A percentile compares a stretch with the other conserved stretches of the same genome.
phyloP scores from a whole-genome alignment of 352 stramenopile species.

The Globisporangium viniferum region DNA sequence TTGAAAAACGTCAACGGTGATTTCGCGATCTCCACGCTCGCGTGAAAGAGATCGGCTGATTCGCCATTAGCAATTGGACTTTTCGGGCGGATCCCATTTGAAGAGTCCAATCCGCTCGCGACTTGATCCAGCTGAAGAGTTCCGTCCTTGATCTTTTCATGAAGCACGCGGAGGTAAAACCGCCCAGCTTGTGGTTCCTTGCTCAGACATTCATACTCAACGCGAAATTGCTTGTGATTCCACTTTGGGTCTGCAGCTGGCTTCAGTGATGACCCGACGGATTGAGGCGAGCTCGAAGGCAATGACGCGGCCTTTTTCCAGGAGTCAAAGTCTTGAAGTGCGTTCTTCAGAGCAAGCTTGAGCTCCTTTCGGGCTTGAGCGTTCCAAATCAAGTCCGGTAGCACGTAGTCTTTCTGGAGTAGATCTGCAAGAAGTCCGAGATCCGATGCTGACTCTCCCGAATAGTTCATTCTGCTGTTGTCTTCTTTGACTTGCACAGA shows the following conservation, averaged over 20 bases:
- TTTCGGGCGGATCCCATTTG: slow-evolving; percentile 41
- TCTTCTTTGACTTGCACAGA: slow-evolving; percentile 40
- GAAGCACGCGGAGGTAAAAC: slow-evolving; percentile 72
- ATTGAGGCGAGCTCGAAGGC: slow-evolving; percentile 14
- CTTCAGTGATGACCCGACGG: slow-evolving; percentile 27
- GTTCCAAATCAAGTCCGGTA: slow-evolving; percentile 84
- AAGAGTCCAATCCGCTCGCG: slow-evolving; percentile 33
- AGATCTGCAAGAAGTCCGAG: slow-evolving; percentile 63
- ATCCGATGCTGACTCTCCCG: slow-evolving; percentile 65
- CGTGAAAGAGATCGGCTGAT: slow-evolving; percentile 48
- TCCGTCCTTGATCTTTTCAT: slow-evolving; percentile 64
- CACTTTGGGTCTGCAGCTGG: slow-evolving; percentile 31
- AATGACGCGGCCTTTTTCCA: slow-evolving; percentile 29
- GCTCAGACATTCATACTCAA: slow-evolving; percentile 58
- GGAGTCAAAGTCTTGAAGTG: slow-evolving; percentile 48
- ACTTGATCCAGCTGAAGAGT: slow-evolving; percentile 60
- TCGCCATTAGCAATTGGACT: slow-evolving; percentile 24
- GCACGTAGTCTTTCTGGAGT: slow-evolving; percentile 65
- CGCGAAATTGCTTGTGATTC: slow-evolving; percentile 70
- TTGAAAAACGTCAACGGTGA: slow-evolving; percentile 64
- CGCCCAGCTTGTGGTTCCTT: slow-evolving; percentile 62
- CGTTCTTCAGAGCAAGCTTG: slow-evolving; percentile 36
- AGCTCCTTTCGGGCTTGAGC: slow-evolving; percentile 52
- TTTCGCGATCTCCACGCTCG: slow-evolving; percentile 65
- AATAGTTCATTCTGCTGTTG: slow-evolving; percentile 62